These are phyloP conservation scores for Oryza officinalis DNA, from an alignment of 176 grass and related monocot species.

Conservation along the genomic window DNA sequence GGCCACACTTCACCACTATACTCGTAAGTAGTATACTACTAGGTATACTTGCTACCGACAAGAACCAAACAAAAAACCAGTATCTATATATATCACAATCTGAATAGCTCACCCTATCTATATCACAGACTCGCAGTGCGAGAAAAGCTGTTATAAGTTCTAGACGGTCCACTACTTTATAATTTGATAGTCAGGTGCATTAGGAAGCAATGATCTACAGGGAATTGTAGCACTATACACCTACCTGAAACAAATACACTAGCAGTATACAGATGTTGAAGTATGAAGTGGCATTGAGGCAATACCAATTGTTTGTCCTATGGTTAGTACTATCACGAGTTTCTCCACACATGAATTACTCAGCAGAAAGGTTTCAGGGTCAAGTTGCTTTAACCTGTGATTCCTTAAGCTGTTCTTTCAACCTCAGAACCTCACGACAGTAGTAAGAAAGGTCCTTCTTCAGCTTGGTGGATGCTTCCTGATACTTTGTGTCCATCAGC, in stretches of 20 bases:
- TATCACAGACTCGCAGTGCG: too few species aligned
- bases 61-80: too few species aligned
- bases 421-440: conserved; percentile 61
- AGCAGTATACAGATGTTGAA: neutral
- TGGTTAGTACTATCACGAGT: neutral
- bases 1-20: too few species aligned
- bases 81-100: too few species aligned
- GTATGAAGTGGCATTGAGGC: conserved; percentile 8
- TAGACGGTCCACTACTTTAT: neutral
- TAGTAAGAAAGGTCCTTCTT: conserved; percentile 62
- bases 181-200: neutral
- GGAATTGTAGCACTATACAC: neutral
- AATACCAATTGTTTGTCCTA: neutral
- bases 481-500: conserved; percentile 63
- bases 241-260: neutral
- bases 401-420: conserved; percentile 64
- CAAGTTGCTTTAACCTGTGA: conserved; percentile 4
- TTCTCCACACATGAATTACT: neutral
- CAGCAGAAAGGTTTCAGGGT: neutral
- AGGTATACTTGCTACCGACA: too few species aligned
- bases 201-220: neutral
- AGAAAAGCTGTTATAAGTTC: neutral
- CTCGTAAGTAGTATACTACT: too few species aligned
- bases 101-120: neutral
- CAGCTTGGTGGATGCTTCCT: conserved; percentile 60